phyloP scores from a whole-genome alignment of 306 rosid species.

The Dryas octopetala region DNA sequence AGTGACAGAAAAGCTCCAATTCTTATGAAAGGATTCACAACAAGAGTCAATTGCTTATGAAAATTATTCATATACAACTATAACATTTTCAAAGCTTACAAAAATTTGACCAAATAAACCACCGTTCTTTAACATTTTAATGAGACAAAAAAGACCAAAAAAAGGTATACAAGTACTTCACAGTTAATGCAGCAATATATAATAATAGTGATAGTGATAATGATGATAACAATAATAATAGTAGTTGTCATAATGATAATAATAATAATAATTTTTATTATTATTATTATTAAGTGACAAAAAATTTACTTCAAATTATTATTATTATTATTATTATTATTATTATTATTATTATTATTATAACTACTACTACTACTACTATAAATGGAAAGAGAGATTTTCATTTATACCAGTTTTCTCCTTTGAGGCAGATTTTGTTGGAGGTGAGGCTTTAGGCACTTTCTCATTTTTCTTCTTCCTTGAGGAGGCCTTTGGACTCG shows the following conservation, averaged over 20 bases:
- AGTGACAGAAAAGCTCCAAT: not conserved
- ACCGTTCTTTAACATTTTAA: not conserved
- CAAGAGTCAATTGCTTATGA: not conserved
- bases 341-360: too few species aligned
- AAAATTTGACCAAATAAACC: slow-evolving; percentile 11
- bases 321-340: too few species aligned
- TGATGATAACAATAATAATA: too few species aligned
- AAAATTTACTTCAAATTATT: too few species aligned
- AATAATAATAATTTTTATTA: too few species aligned
- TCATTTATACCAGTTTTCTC: slow-evolving; percentile 66
- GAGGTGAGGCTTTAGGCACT: slow-evolving; percentile 46
- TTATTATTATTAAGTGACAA: too few species aligned
- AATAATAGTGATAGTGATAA: too few species aligned
- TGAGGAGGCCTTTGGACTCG: slow-evolving; percentile 77
- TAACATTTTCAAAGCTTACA: not conserved
- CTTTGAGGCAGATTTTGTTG: slow-evolving; percentile 54
- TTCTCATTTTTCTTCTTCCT: slow-evolving; percentile 75
- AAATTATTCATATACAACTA: not conserved
- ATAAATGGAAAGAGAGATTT: slow-evolving; percentile 16
- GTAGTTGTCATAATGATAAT: too few species aligned
- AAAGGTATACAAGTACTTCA: not conserved
- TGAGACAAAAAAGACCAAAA: not conserved
- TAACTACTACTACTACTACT: too few species aligned
- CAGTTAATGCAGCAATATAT: too few species aligned
- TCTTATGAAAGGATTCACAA: not conserved